Conservation (phyloP, 2,329 filamentous ascomycete species). For the Ophiognomonia clavigignenti-juglandacearum region DNA sequence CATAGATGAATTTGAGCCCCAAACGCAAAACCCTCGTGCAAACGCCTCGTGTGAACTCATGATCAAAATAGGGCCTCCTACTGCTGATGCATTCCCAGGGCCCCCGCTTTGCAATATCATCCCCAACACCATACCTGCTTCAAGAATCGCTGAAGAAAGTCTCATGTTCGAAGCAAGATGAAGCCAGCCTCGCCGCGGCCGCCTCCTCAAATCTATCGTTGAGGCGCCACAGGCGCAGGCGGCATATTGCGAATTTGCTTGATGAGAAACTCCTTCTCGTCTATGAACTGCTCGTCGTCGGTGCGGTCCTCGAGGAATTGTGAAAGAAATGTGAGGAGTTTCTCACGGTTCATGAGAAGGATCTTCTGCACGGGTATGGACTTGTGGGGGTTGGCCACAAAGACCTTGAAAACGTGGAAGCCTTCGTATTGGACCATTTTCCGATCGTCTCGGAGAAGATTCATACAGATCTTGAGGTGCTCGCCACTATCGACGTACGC, state of each 20-base stretch:
- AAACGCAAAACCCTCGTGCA: neutral
- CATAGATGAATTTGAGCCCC: no score
- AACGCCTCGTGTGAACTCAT: constrained; percentile 11
- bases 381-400: constrained; percentile 98
- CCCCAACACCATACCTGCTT: constrained; percentile 8
- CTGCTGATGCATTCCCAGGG: neutral
- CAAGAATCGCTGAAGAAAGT: neutral
- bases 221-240: constrained; percentile 47
- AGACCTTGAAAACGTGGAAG: constrained; percentile 99
- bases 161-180: no score
- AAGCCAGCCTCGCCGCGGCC: neutral
- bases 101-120: neutral
- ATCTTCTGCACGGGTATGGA: constrained; percentile 94
- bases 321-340: constrained; percentile 81
- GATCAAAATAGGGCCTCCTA: neutral
- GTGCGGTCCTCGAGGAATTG: constrained; percentile 91
- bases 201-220: constrained; percentile 30
- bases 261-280: constrained; percentile 95
- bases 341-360: constrained; percentile 91
- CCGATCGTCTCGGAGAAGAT: constrained; percentile 86
- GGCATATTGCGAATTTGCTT: constrained; percentile 81
- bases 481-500: constrained; percentile 92
- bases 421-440: constrained; percentile 99
- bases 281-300: constrained; percentile 97
- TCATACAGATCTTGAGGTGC: constrained; percentile 98